These are phyloP conservation scores for Neurospora sp. DNA, from an alignment of 495 filamentous ascomycete species.

Conservation along the genomic window DNA sequence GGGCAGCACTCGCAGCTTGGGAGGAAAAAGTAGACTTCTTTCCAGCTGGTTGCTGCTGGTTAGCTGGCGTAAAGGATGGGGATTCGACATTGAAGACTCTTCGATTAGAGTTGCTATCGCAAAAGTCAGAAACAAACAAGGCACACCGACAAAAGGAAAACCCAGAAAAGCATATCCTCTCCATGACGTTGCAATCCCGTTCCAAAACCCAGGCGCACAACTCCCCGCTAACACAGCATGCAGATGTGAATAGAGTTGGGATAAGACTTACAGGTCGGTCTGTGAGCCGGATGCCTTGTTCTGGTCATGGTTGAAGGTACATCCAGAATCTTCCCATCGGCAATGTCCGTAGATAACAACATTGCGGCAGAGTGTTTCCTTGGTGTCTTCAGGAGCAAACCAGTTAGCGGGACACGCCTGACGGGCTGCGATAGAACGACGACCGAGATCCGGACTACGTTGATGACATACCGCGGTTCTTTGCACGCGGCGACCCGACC, in stretches of 20 bases:
- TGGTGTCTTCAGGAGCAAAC: constrained; percentile 35
- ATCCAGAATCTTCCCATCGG: constrained; percentile 83
- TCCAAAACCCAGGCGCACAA: background rate
- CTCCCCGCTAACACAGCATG: background rate
- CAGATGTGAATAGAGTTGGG: background rate
- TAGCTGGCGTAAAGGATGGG: constrained; percentile 80
- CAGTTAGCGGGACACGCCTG: constrained; percentile 3
- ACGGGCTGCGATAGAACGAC: background rate
- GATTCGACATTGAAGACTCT: constrained; percentile 92
- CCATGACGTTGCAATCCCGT: background rate
- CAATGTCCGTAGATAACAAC: constrained; percentile 91
- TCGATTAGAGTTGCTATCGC: constrained; percentile 39
- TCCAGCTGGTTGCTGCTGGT: constrained; percentile 24
- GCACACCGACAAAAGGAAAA: background rate
- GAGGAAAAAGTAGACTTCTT: constrained; percentile 67
- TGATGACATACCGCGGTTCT: constrained; percentile 35
- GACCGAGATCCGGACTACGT: background rate
- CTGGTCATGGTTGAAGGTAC: constrained; percentile 82
- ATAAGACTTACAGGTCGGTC: constrained; percentile 47
- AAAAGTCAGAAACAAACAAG: constrained; percentile 5
- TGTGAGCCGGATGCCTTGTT: constrained; percentile 43
- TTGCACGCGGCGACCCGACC: constrained; percentile 40
- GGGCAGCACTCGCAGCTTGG: constrained; percentile 78
- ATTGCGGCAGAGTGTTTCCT: constrained; percentile 87
- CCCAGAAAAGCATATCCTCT: background rate